Percentiles rank a stretch among this genome's conserved stretches.
Conservation (phyloP, 495 filamentous ascomycete species). For the Xylaria palmicola region DNA sequence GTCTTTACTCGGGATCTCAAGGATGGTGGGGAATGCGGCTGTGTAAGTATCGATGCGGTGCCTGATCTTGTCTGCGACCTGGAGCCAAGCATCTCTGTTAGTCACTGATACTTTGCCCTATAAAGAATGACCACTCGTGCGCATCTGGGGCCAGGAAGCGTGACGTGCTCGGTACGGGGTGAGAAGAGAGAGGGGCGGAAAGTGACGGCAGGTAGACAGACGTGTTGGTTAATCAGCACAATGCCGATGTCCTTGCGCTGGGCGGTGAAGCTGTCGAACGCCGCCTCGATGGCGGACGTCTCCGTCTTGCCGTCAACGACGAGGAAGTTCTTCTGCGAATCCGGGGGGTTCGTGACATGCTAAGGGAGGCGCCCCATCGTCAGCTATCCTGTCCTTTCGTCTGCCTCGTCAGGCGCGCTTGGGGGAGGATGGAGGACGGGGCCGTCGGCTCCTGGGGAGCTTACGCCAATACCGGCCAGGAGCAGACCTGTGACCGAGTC, state of each 20-base stretch:
- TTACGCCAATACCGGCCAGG: conserved; percentile 90
- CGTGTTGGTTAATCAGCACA: conserved; percentile 96
- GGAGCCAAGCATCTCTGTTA: not conserved
- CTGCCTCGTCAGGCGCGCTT: not conserved
- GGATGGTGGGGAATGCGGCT: conserved; percentile 70
- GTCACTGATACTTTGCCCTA: not conserved
- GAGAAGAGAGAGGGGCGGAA: not conserved
- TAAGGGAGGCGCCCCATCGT: conserved; percentile 21
- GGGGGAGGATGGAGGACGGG: not conserved
- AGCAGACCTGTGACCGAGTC: conserved; percentile 94
- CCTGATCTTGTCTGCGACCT: conserved; percentile 94
- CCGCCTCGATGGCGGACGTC: conserved; percentile 79
- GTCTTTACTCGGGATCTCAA: conserved; percentile 99
- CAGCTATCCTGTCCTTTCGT: conserved; percentile 6
- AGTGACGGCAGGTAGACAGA: conserved; percentile 40
- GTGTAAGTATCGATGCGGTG: conserved; percentile 73
- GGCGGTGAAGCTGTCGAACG: conserved; percentile 84
- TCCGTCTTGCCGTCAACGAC: conserved; percentile 94
- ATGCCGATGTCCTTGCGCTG: conserved; percentile 95
- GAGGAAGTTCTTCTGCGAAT: conserved; percentile 94
- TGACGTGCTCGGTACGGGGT: not conserved
- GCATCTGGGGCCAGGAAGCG: too few species aligned
- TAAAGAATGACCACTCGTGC: too few species aligned
- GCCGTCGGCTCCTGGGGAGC: conserved; percentile 25
- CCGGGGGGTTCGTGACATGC: conserved; percentile 57